phyloP scores from a whole-genome alignment of 225 moss, liverwort and hornwort species.

The Climacium dendroides region DNA sequence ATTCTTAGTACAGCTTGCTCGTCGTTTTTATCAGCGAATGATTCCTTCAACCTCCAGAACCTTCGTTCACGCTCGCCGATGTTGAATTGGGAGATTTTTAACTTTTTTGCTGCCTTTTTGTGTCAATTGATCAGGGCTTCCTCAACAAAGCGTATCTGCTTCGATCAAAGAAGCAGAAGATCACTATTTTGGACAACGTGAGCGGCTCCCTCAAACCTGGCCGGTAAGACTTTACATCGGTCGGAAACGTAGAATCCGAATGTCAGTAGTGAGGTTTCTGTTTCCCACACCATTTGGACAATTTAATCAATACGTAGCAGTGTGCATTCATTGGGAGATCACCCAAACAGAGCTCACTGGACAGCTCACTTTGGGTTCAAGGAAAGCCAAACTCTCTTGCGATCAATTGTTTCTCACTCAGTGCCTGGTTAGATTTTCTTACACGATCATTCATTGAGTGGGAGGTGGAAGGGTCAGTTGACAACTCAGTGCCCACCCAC shows the following conservation, averaged over 20 bases:
- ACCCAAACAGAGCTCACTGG: background rate
- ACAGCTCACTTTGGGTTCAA: background rate
- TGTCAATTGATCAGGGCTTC: background rate
- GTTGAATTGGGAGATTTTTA: background rate
- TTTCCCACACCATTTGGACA: background rate
- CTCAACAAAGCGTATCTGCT: constrained; percentile 6
- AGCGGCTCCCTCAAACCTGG: constrained; percentile 30
- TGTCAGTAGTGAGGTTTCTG: background rate
- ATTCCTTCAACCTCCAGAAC: background rate
- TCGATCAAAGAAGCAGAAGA: constrained; percentile 25
- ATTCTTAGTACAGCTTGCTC: background rate
- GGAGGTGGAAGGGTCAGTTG: background rate
- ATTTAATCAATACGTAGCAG: background rate
- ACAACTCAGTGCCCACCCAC: background rate
- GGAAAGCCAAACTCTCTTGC: background rate
- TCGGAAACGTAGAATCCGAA: background rate
- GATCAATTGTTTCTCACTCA: background rate
- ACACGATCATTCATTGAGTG: background rate
- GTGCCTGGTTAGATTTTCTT: background rate
- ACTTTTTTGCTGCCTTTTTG: background rate
- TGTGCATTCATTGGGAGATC: background rate
- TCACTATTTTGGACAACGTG: constrained; percentile 33
- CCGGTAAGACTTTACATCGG: constrained; percentile 3
- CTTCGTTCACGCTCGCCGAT: background rate
- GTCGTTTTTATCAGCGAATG: background rate